Conservation (phyloP, 805 yeast genomes). For the Saccharomycopsis fermentans region DNA sequence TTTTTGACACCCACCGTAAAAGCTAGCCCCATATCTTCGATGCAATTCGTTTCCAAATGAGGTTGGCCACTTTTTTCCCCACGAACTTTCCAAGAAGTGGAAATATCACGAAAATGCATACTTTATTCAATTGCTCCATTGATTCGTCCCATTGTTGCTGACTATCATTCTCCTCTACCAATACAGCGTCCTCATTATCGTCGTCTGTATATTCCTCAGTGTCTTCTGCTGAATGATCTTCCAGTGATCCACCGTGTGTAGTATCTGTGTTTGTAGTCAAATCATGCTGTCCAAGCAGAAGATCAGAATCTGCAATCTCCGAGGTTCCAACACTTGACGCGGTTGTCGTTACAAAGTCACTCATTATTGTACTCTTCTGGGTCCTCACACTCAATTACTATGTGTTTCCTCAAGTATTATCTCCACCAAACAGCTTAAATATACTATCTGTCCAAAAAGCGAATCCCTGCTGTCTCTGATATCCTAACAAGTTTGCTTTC, state of each 20-base stretch:
- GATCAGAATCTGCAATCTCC: background rate
- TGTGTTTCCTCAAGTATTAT: background rate
- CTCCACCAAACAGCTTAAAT: too few relatives aligned
- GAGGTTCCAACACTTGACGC: background rate
- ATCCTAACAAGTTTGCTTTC: too few relatives aligned
- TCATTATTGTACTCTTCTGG: background rate
- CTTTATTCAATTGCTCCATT: constrained; percentile 31
- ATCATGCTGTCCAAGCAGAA: background rate
- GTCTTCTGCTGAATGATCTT: background rate
- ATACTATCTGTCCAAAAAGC: too few relatives aligned
- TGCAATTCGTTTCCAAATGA: constrained; percentile 1
- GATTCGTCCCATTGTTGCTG: constrained; percentile 42
- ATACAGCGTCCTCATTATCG: constrained; percentile 1
- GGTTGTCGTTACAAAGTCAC: background rate
- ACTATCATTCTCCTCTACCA: constrained; percentile 10
- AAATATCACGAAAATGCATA: constrained; percentile 30
- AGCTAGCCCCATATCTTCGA: background rate
- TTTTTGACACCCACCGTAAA: too few relatives aligned
- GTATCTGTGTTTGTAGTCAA: background rate
- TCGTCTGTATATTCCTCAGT: constrained; percentile 3
- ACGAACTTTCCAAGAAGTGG: constrained; percentile 36
- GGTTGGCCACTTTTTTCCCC: constrained; percentile 29
- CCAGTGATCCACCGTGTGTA: background rate
- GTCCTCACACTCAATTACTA: background rate
- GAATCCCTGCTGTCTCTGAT: too few relatives aligned